Evolutionary conservation across 179 eudicot genomes (phyloP), one percentile per base, ranked within the genome.

Genomic region (Corrigiola litoralis): DNA sequence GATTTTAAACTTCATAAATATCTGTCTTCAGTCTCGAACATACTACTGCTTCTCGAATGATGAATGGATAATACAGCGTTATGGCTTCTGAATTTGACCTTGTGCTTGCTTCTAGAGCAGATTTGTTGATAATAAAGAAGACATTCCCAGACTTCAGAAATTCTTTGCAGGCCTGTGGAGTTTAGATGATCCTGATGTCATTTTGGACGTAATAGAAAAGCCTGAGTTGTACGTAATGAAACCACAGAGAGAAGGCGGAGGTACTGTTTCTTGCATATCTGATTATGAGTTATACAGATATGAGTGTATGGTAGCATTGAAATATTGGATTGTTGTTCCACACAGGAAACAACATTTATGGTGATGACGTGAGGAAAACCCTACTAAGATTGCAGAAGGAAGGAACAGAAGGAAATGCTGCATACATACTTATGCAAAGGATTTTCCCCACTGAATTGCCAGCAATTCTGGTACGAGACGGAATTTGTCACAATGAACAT

Each of bases 171-270:
- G 99, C 51, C 73, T 94, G 63, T 94, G 99, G 99, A 86, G 97
- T 79, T 79, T 90, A 75, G 97, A 94, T 74, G 88, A 94, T 69
- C 69, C 82, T 37, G 53, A 69, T 57, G 73, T 85, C 11, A 73
- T 90, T 65, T 67, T 80, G 46, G 91, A 90, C 72, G 99, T 96
- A 72, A 85, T 88, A 47, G 83, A 80, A 82, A 84, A 64, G 62
- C 99, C 99, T 12, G 96, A 81, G 51, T 62, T 71, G 27, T 94
- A 84, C 63, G 99, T 94, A 45, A 90, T 94, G 97, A 94, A 94
- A 83, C 99, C 97, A 24, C 99, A 94, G 76, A 81, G 99, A 83
- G 99, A 94, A 82, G 99, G 99, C 76, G 99, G 99, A 88, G 99
- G 99, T 94, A 65, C 49, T 25, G 34, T 48, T 62, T 44, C 53